Conservation (phyloP, 2,329 filamentous ascomycete genomes). For the Teratosphaeria pseudoeucalypti region DNA sequence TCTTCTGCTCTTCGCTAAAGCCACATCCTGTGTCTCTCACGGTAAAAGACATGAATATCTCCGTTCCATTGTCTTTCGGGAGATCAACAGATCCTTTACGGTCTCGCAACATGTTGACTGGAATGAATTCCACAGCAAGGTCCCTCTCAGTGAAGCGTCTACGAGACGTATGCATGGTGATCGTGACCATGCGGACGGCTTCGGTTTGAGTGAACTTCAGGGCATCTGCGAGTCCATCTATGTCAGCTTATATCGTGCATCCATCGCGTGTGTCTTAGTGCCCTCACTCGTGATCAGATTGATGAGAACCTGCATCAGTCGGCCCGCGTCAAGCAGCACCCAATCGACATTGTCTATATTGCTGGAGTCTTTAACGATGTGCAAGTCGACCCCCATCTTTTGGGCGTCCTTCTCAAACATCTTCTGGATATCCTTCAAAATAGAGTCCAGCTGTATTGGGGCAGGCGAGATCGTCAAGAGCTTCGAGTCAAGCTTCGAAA, state of each 20-base stretch:
- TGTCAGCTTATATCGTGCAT: not conserved
- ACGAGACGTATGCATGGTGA: conserved; percentile 54
- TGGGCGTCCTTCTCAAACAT: conserved; percentile 69
- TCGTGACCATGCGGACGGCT: conserved; percentile 50
- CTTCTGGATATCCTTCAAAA: conserved; percentile 57
- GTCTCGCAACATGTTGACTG: conserved; percentile 40
- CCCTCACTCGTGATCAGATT: conserved; percentile 54
- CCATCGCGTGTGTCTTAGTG: not conserved
- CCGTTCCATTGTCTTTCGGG: conserved; percentile 38
- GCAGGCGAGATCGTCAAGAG: conserved; percentile 62
- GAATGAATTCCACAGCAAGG: conserved; percentile 49
- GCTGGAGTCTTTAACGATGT: conserved; percentile 52
- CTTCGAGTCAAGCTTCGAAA: conserved; percentile 66
- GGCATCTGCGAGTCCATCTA: conserved; percentile 39
- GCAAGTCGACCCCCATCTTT: conserved; percentile 55
- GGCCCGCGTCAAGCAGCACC: conserved; percentile 62
- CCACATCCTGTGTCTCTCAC: conserved; percentile 65
- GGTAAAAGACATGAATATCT: conserved; percentile 57
- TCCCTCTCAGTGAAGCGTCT: conserved; percentile 38
- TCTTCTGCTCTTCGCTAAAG: conserved; percentile 59
- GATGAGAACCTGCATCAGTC: conserved; percentile 67
- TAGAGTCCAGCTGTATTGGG: conserved; percentile 54
- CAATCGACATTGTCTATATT: conserved; percentile 48
- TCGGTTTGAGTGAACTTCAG: conserved; percentile 68
- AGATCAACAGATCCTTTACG: conserved; percentile 31